A percentile compares a stretch with the other conserved stretches of the same genome.
Evolutionary conservation across 306 rosid species (phyloP).

Genomic region (Malus orientalis): DNA sequence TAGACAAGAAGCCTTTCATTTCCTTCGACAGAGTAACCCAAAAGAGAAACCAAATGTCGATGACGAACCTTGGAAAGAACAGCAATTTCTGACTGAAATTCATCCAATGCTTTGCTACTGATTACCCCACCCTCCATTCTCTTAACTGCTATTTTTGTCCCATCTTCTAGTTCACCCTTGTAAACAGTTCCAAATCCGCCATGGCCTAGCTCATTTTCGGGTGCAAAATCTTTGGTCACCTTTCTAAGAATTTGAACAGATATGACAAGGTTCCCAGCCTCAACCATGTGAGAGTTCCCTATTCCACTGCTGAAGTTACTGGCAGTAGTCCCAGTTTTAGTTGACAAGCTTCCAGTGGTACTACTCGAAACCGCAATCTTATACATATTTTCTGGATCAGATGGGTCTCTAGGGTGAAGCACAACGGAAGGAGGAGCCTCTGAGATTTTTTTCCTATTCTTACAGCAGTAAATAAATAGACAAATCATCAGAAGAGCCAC

Average conservation of each 20-base stretch:
- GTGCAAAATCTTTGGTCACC: conserved; percentile 49
- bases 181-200: conserved; percentile 91
- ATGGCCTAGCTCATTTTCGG: conserved; percentile 65
- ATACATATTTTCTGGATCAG: conserved; percentile 39
- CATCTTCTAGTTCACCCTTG: conserved; percentile 72
- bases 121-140: conserved; percentile 68
- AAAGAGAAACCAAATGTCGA: conserved; percentile 64
- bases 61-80: conserved; percentile 82
- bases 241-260: conserved; percentile 65
- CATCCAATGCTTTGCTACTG: conserved; percentile 58
- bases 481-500: conserved; percentile 19
- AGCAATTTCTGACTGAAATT: conserved; percentile 67
- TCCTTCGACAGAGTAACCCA: conserved; percentile 65
- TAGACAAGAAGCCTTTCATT: conserved; percentile 70
- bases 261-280: conserved; percentile 45
- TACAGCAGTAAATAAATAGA: conserved; percentile 31
- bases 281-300: conserved; percentile 39
- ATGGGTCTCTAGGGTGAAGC: conserved; percentile 58
- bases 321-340: conserved; percentile 37
- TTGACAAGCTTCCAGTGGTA: conserved; percentile 39
- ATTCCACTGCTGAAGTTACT: conserved; percentile 46
- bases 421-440: conserved; percentile 49
- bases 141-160: conserved; percentile 70
- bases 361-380: conserved; percentile 53
- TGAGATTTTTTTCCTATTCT: conserved; percentile 25